These are phyloP conservation scores for Vaccinium darrowii DNA, from an alignment of 148 eudicot species.

Conservation along the genomic window DNA sequence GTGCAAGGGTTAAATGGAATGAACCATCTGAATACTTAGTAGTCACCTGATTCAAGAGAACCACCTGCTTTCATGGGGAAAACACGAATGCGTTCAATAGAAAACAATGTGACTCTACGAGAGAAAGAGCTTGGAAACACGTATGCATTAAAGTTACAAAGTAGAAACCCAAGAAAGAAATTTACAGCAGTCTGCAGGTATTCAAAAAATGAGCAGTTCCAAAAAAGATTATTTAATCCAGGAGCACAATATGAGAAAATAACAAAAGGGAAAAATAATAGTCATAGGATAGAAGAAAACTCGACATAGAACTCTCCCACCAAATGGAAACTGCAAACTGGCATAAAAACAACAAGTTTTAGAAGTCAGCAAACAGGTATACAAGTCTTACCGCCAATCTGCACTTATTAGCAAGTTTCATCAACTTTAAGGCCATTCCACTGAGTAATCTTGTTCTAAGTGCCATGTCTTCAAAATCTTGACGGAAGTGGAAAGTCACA, in stretches of 20 bases:
- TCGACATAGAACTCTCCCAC: background rate
- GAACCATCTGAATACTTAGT: slow-evolving; percentile 77
- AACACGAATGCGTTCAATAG: background rate
- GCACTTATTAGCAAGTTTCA: slow-evolving; percentile 78
- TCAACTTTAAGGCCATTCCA: slow-evolving; percentile 78
- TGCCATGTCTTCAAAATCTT: slow-evolving; percentile 93
- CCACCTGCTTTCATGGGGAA: slow-evolving; percentile 43
- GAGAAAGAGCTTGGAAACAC: background rate
- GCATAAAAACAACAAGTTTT: background rate
- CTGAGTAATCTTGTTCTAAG: slow-evolving; percentile 84
- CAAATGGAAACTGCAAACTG: background rate
- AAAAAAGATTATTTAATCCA: background rate
- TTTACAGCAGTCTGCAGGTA: slow-evolving; percentile 5
- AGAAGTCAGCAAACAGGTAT: background rate
- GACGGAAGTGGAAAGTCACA: slow-evolving; percentile 91
- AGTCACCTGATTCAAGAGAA: slow-evolving; percentile 83
- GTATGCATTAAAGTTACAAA: background rate
- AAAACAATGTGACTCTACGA: background rate
- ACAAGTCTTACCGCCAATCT: slow-evolving; percentile 71
- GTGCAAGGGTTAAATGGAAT: slow-evolving; percentile 75
- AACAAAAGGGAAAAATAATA: background rate
- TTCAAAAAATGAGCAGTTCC: background rate
- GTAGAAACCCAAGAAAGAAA: background rate
- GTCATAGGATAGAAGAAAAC: background rate
- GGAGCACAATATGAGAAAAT: background rate